Percentiles rank a stretch among this genome's conserved stretches.
phyloP scores from a whole-genome alignment of 768 basidiomycete species.

The Rickenella mellea region DNA sequence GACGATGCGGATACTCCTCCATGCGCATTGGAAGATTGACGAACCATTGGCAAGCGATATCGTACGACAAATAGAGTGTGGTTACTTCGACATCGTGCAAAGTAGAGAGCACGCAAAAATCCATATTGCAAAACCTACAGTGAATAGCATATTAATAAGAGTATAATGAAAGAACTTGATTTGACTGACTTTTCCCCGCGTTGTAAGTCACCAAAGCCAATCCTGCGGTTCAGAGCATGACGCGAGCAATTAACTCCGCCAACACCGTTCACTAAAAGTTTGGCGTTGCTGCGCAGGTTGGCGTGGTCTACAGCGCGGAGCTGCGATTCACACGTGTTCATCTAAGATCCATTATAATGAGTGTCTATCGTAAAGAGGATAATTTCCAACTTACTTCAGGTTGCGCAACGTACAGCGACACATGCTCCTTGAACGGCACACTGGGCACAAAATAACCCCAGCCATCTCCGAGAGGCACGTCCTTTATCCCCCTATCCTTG shows the following conservation, averaged over 20 bases:
- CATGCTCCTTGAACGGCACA: conserved; percentile 10
- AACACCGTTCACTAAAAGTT: background rate
- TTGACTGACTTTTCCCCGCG: background rate
- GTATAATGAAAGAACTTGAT: background rate
- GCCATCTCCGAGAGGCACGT: conserved; percentile 16
- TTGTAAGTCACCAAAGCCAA: background rate
- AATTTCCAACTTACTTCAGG: conserved; percentile 18
- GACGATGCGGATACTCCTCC: background rate
- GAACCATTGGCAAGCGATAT: conserved; percentile 17
- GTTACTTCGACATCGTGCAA: conserved; percentile 4
- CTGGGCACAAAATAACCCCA: conserved; percentile 18
- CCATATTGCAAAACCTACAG: conserved; percentile 19
- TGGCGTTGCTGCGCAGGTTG: background rate
- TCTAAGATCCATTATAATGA: too few relatives aligned
- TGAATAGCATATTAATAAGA: background rate
- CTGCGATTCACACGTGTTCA: conserved; percentile 1
- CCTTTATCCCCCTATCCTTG: conserved; percentile 15
- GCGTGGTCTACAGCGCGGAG: background rate
- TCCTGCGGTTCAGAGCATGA: background rate
- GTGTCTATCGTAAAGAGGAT: too few relatives aligned
- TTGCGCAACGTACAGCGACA: conserved; percentile 5
- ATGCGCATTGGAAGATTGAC: conserved; percentile 14
- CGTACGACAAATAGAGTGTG: conserved; percentile 15
- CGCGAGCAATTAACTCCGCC: background rate
- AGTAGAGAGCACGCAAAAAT: conserved; percentile 16